Evolutionary conservation across 495 filamentous ascomycete species (phyloP).

Genomic region (Talaromyces thailandensis): DNA sequence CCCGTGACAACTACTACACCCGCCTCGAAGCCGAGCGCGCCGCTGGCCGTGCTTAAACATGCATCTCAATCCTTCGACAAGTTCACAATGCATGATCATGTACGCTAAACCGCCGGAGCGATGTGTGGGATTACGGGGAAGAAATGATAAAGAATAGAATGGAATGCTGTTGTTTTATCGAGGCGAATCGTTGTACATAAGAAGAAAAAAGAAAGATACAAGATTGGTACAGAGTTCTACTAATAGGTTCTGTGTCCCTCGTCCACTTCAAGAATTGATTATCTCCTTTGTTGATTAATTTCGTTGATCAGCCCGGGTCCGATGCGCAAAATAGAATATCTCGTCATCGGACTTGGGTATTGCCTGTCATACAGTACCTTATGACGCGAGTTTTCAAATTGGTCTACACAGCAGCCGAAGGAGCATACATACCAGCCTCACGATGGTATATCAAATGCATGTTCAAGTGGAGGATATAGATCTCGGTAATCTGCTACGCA

Average conservation of each 20-base stretch:
- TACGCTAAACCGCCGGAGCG: background rate
- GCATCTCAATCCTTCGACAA: background rate
- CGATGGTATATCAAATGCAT: background rate
- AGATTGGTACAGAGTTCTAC: background rate
- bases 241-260: background rate
- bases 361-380: background rate
- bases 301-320: background rate
- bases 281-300: background rate
- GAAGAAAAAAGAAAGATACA: background rate
- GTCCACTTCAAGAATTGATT: slow-evolving; percentile 1
- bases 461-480: background rate
- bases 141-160: background rate
- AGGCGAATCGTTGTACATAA: background rate
- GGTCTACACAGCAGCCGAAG: background rate
- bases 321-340: background rate
- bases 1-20: slow-evolving; percentile 66
- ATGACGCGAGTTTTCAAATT: background rate
- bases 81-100: background rate
- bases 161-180: background rate
- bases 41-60: background rate
- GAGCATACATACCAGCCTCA: background rate
- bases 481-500: background rate
- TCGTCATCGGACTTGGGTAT: background rate
- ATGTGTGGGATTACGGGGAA: background rate
- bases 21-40: slow-evolving; percentile 66